Evolutionary conservation across 2,329 filamentous ascomycete species (phyloP).

Genomic region (Penicillium nordicum): DNA sequence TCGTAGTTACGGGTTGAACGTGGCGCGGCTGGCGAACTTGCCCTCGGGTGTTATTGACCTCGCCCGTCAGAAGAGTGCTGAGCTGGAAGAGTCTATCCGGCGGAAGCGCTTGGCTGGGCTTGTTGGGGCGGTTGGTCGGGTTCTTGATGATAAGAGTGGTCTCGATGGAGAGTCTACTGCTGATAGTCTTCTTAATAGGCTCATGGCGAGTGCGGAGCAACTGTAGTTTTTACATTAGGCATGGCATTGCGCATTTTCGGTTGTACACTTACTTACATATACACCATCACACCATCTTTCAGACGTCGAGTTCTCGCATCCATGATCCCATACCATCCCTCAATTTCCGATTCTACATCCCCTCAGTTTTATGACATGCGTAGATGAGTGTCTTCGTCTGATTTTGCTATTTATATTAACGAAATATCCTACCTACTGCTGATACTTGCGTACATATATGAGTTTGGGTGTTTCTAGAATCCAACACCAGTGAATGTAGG

Average conservation of each 20-base stretch:
- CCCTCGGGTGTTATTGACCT: constrained; percentile 73
- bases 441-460: no score
- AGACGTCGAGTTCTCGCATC: no score
- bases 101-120: constrained; percentile 55
- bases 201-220: constrained; percentile 34
- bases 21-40: constrained; percentile 79
- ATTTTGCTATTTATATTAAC: no score
- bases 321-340: no score
- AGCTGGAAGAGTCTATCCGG: constrained; percentile 72
- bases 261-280: background rate
- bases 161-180: constrained; percentile 4
- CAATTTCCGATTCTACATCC: no score
- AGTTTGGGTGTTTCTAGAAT: no score
- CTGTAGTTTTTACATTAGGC: constrained; percentile 19
- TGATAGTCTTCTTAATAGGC: constrained; percentile 27
- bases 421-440: no score
- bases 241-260: background rate
- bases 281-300: background rate
- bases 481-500: no score
- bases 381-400: no score
- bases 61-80: constrained; percentile 72
- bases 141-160: constrained; percentile 18
- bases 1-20: constrained; percentile 90
- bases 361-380: no score
- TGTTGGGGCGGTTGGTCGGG: constrained; percentile 27